Percentiles rank a stretch among this genome's conserved stretches.
These are phyloP conservation scores for Colletotrichum tamarilloi DNA, from an alignment of 2,329 filamentous ascomycete species.

Conservation along the genomic window DNA sequence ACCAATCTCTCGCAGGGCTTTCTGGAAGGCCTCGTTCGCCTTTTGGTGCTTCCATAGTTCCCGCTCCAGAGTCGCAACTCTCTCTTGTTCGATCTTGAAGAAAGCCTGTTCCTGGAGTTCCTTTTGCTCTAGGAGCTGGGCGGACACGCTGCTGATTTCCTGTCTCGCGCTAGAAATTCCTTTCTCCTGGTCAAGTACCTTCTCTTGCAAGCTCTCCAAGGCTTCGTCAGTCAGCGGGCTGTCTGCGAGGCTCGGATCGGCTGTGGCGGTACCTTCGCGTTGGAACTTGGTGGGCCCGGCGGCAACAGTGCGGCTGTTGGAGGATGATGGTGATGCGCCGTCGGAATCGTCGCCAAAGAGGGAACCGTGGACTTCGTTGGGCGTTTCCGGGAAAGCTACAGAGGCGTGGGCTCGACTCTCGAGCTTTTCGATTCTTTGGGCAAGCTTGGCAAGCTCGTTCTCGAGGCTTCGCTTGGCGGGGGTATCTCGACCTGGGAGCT, in stretches of 20 bases:
- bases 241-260: conserved; percentile 39
- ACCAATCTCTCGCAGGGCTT: conserved; percentile 94
- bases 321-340: conserved; percentile 53
- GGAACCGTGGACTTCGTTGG: conserved; percentile 78
- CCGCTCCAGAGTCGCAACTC: conserved; percentile 88
- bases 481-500: conserved; percentile 81
- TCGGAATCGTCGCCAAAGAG: conserved; percentile 69
- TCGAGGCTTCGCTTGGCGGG: conserved; percentile 84
- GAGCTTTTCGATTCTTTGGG: conserved; percentile 81
- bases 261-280: conserved; percentile 37
- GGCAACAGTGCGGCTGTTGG: conserved; percentile 51
- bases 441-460: conserved; percentile 82
- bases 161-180: conserved; percentile 89
- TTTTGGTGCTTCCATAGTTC: conserved; percentile 98
- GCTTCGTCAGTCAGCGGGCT: conserved; percentile 70
- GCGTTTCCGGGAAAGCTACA: conserved; percentile 79
- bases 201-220: conserved; percentile 85
- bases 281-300: conserved; percentile 31
- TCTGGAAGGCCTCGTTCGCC: conserved; percentile 98
- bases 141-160: conserved; percentile 86
- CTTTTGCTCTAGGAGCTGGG: conserved; percentile 87
- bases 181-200: conserved; percentile 93
- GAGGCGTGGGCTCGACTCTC: conserved; percentile 79
- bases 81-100: conserved; percentile 84
- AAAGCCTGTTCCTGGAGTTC: conserved; percentile 85